Evolutionary conservation across 1,284 basidiomycete genomes (phyloP).

Genomic region (Meira miltonrushii): DNA sequence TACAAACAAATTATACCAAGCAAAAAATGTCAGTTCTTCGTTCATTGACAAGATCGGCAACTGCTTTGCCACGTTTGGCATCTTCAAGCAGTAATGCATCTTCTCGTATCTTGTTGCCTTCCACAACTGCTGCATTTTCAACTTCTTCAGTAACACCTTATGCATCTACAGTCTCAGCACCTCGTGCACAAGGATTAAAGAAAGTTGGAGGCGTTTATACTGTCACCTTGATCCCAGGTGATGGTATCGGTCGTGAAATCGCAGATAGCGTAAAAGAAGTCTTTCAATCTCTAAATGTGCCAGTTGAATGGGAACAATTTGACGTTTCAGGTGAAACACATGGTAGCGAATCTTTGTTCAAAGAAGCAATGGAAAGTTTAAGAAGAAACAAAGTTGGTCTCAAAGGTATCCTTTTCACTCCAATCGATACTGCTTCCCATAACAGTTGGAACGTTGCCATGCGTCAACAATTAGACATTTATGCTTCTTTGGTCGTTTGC

Average conservation of each 20-base stretch:
- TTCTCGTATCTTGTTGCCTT: neutral
- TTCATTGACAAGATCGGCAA: neutral
- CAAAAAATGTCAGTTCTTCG: constrained; percentile 2
- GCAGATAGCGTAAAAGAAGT: constrained; percentile 98
- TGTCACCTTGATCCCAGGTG: constrained; percentile 52
- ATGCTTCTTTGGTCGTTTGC: constrained; percentile 96
- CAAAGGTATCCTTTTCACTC: constrained; percentile 98
- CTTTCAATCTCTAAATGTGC: constrained; percentile 93
- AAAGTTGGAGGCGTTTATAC: constrained; percentile 28
- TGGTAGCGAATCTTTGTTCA: constrained; percentile 88
- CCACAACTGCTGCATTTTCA: neutral
- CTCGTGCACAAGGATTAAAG: constrained; percentile 7
- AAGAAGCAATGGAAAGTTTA: constrained; percentile 81
- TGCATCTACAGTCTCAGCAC: constrained; percentile 8
- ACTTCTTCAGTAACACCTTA: neutral
- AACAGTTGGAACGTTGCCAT: constrained; percentile 99
- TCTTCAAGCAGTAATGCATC: neutral
- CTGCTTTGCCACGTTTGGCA: neutral
- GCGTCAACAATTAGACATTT: constrained; percentile 98
- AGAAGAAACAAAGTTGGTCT: constrained; percentile 96
- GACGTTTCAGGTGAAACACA: constrained; percentile 95
- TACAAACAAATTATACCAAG: too few relatives aligned
- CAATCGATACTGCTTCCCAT: constrained; percentile 90
- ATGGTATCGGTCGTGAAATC: constrained; percentile 82
- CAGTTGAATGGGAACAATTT: constrained; percentile 99